Conservation (phyloP, 2,329 filamentous ascomycete species). For the Penicillium griseofulvum region DNA sequence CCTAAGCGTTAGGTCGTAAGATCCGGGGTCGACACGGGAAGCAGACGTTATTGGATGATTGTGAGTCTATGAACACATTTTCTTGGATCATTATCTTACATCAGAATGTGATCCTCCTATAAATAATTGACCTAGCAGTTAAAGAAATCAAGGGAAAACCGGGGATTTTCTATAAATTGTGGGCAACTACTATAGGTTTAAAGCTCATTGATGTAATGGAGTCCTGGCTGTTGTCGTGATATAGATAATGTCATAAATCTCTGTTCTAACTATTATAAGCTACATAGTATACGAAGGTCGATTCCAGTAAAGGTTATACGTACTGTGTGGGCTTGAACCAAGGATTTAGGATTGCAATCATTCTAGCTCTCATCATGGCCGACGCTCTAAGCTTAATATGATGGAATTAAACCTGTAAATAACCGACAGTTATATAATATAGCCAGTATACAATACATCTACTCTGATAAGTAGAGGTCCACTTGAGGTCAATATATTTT, state of each 20-base stretch:
- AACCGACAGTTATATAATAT: constrained; percentile 7
- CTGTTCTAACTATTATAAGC: background rate
- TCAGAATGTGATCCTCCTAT: background rate
- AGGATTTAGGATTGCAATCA: background rate
- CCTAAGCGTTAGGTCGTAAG: constrained; percentile 17
- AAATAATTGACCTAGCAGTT: background rate
- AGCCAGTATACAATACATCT: constrained; percentile 38
- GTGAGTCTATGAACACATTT: background rate
- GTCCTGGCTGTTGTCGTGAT: background rate
- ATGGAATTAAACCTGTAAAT: background rate
- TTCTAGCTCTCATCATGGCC: constrained; percentile 6
- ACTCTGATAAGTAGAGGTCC: constrained; percentile 56
- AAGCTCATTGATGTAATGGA: background rate
- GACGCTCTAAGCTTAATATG: constrained; percentile 5
- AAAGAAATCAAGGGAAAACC: background rate
- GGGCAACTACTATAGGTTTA: background rate
- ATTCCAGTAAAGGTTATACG: background rate
- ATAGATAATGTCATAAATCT: constrained; percentile 2
- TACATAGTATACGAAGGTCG: background rate
- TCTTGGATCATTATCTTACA: constrained; percentile 12
- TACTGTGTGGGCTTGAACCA: background rate
- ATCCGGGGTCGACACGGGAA: constrained; percentile 13
- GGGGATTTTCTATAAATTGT: background rate
- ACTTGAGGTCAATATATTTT: constrained; percentile 46
- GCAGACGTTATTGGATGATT: constrained; percentile 11